Conservation (phyloP, 1,284 basidiomycete genomes). For the Puccinia novopanici region DNA sequence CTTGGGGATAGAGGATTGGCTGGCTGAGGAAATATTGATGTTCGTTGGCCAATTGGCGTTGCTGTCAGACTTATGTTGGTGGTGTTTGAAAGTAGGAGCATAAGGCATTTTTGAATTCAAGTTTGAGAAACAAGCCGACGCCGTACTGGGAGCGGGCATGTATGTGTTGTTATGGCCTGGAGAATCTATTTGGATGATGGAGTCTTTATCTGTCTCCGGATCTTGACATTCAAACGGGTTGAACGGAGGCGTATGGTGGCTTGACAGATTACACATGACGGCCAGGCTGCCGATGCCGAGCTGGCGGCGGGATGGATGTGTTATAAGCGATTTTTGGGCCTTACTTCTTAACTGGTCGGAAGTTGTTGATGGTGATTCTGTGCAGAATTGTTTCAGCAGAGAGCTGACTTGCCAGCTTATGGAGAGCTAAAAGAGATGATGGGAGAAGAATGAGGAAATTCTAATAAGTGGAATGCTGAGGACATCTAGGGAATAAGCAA, state of each 20-base stretch:
- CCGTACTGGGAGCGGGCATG: slow-evolving; percentile 5
- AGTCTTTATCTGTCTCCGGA: slow-evolving; percentile 29
- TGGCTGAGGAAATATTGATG: background rate
- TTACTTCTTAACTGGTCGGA: background rate
- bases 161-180: background rate
- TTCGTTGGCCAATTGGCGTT: background rate
- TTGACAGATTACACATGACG: slow-evolving; percentile 25
- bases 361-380: background rate
- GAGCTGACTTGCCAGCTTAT: too few species aligned
- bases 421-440: too few species aligned
- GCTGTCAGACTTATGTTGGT: background rate
- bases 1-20: background rate
- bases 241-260: slow-evolving; percentile 32
- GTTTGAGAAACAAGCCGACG: background rate
- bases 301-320: background rate
- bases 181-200: slow-evolving; percentile 4
- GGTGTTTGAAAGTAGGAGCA: background rate
- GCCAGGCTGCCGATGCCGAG: background rate
- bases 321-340: background rate
- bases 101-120: too few species aligned
- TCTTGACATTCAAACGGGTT: slow-evolving; percentile 31
- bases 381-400: too few species aligned
- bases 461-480: too few species aligned
- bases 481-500: too few species aligned
- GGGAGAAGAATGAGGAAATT: too few species aligned